phyloP scores from a whole-genome alignment of 345 rosid genomes.

The Syzygium jambos region DNA sequence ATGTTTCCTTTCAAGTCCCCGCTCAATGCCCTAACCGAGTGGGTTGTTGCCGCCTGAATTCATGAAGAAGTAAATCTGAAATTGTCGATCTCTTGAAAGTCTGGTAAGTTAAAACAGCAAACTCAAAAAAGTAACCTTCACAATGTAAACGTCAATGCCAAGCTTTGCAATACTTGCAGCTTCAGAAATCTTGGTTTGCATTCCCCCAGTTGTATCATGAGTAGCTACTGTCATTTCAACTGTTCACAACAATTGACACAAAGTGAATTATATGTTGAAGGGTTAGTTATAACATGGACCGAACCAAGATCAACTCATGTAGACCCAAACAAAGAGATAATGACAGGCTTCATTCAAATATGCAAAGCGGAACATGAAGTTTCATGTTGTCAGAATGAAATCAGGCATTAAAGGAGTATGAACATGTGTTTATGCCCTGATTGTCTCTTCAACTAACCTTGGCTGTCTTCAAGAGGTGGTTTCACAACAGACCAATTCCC shows the following conservation, averaged over 20 bases:
- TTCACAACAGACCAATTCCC: constrained; percentile 73
- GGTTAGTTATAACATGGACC: background rate
- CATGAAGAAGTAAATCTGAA: background rate
- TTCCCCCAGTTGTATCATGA: constrained; percentile 94
- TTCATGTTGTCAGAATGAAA: background rate
- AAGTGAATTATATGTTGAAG: background rate
- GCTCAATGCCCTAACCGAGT: constrained; percentile 53
- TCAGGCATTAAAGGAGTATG: background rate
- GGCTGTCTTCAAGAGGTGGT: constrained; percentile 34
- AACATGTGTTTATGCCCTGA: background rate
- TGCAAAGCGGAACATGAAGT: background rate
- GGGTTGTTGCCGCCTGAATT: constrained; percentile 64
- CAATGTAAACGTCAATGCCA: constrained; percentile 84
- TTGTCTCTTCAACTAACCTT: constrained; percentile 36
- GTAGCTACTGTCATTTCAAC: constrained; percentile 76
- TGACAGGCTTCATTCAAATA: background rate
- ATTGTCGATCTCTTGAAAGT: background rate
- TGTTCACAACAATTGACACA: constrained; percentile 12
- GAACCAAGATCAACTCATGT: background rate
- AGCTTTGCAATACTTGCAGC: constrained; percentile 90
- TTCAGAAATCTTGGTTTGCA: constrained; percentile 80
- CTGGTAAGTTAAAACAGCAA: background rate
- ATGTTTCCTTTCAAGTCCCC: constrained; percentile 40
- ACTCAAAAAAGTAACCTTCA: constrained; percentile 36
- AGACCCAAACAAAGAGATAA: background rate